Percentiles rank a stretch among this genome's conserved stretches.
These are phyloP conservation scores for Carpinus viminea DNA, from an alignment of 306 rosid genomes.

Conservation along the genomic window DNA sequence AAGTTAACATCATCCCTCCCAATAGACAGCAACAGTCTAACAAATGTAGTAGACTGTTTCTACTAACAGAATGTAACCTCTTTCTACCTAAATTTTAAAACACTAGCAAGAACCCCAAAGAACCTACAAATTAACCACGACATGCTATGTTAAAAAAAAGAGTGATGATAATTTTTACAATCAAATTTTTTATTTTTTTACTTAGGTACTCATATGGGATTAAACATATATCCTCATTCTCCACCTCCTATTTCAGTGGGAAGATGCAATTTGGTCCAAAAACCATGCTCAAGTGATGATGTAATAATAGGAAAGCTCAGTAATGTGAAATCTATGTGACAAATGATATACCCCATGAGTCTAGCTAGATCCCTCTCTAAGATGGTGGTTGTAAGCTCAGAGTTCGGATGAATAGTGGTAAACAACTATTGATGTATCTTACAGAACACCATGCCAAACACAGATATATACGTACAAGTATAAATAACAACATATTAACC, in stretches of 20 bases:
- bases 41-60: too few relatives aligned
- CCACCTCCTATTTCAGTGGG: background rate
- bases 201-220: background rate
- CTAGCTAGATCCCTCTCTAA: background rate
- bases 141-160: too few relatives aligned
- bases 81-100: too few relatives aligned
- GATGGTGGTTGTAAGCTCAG: too few relatives aligned
- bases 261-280: background rate
- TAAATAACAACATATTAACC: background rate
- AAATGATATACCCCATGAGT: background rate
- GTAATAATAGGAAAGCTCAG: background rate
- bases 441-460: background rate
- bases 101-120: too few relatives aligned
- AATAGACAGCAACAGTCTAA: too few relatives aligned
- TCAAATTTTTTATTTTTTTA: too few relatives aligned
- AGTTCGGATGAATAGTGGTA: background rate
- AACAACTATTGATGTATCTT: background rate
- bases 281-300: background rate
- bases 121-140: too few relatives aligned
- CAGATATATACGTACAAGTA: background rate
- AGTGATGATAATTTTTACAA: too few relatives aligned
- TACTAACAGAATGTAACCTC: too few relatives aligned
- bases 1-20: too few relatives aligned
- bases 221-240: background rate
- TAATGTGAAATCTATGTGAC: background rate